A percentile compares a stretch with the other conserved stretches of the same genome.
These are phyloP conservation scores for Saturnispora halmiae DNA, from an alignment of 805 yeast genomes.

Conservation along the genomic window DNA sequence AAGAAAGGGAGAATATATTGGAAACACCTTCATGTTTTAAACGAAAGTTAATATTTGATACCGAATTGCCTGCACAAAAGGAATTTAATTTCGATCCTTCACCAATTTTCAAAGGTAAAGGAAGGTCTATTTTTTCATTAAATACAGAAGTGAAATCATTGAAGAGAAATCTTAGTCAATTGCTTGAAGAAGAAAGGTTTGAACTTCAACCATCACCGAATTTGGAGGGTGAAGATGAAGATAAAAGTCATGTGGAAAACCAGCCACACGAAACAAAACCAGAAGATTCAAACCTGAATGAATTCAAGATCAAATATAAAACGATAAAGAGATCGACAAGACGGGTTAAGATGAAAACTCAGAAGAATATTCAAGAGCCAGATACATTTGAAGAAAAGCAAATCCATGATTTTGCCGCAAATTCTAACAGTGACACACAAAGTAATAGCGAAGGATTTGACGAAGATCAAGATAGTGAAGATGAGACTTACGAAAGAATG, in stretches of 20 bases:
- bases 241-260: neutral
- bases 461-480: slow-evolving; percentile 11
- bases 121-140: neutral
- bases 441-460: slow-evolving; percentile 10
- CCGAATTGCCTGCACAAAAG: neutral
- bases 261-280: slow-evolving; percentile 1
- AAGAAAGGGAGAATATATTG: neutral
- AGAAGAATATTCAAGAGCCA: slow-evolving; percentile 17
- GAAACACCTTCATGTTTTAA: slow-evolving; percentile 1
- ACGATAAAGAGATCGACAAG: slow-evolving; percentile 47
- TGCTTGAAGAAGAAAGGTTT: neutral
- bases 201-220: slow-evolving; percentile 1
- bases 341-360: slow-evolving; percentile 41
- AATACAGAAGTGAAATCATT: slow-evolving; percentile 14
- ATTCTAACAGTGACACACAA: slow-evolving; percentile 9
- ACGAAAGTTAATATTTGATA: neutral
- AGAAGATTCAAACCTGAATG: neutral
- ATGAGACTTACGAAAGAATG: slow-evolving; percentile 16
- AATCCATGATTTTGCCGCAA: slow-evolving; percentile 33
- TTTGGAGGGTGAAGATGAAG: neutral
- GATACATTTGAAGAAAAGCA: slow-evolving; percentile 32
- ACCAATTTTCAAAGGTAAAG: slow-evolving; percentile 1
- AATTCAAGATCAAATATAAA: slow-evolving; percentile 14
- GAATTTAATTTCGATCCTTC: slow-evolving; percentile 1
- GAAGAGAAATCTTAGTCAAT: slow-evolving; percentile 24